Evolutionary conservation across 1,139 yeast species (phyloP).

Genomic region (Pichia sp.): DNA sequence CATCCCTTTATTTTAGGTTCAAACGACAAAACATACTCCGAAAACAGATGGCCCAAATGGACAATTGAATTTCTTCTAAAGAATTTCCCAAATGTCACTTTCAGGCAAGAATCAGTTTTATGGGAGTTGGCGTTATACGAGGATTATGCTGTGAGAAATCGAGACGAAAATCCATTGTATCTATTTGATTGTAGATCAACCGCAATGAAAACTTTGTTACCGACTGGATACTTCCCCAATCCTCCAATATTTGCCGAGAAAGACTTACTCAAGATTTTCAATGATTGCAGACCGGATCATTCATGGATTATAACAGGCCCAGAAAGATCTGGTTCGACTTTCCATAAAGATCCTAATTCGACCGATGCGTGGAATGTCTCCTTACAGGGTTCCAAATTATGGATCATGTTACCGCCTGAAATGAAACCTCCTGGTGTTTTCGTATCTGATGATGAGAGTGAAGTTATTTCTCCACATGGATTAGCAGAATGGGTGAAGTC

Average conservation of each 20-base stretch:
- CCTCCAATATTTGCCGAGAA: constrained; percentile 40
- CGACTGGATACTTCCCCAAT: constrained; percentile 40
- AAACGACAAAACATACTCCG: background rate
- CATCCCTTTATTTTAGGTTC: constrained; percentile 61
- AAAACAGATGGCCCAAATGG: constrained; percentile 65
- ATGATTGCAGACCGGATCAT: constrained; percentile 70
- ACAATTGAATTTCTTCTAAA: constrained; percentile 37
- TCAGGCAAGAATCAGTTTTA: constrained; percentile 78
- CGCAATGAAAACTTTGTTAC: constrained; percentile 47
- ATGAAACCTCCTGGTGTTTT: constrained; percentile 80
- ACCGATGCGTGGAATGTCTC: constrained; percentile 90
- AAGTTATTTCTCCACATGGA: constrained; percentile 87
- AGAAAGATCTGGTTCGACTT: constrained; percentile 72
- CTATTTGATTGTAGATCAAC: constrained; percentile 69
- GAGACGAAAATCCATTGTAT: constrained; percentile 78
- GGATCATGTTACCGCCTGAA: constrained; percentile 84
- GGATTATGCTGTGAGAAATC: constrained; percentile 51
- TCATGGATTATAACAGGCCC: constrained; percentile 89
- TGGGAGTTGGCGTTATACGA: constrained; percentile 64
- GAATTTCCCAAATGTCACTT: constrained; percentile 51
- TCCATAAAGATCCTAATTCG: constrained; percentile 87
- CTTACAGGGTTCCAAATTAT: constrained; percentile 64
- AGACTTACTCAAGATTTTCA: constrained; percentile 41
- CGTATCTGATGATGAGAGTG: constrained; percentile 70
- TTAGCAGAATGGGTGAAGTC: constrained; percentile 85